phyloP scores from a whole-genome alignment of 2,329 filamentous ascomycete genomes.

The Trichoderma koningiopsis region DNA sequence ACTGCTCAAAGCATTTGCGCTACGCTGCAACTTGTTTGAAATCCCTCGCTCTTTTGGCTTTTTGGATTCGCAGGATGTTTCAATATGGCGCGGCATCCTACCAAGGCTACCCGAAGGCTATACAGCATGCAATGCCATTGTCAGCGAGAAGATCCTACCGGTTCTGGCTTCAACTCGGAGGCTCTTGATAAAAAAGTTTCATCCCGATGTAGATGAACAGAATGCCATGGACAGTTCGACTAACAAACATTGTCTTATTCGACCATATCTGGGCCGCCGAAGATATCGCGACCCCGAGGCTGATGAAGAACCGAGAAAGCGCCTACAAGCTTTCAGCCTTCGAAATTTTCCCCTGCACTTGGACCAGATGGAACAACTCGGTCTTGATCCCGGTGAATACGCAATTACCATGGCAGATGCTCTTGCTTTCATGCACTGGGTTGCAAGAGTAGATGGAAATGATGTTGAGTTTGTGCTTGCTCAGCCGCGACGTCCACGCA shows the following conservation, averaged over 20 bases:
- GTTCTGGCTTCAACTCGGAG: constrained; percentile 26
- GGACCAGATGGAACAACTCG: constrained; percentile 52
- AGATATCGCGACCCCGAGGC: constrained; percentile 11
- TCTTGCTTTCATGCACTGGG: constrained; percentile 55
- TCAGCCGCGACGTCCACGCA: constrained; percentile 21
- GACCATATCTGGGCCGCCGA: constrained; percentile 50
- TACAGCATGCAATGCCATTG: constrained; percentile 33
- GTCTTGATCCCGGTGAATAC: constrained; percentile 40
- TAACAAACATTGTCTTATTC: constrained; percentile 52
- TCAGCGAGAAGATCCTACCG: constrained; percentile 37
- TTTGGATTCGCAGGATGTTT: neutral
- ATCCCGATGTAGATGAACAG: constrained; percentile 4
- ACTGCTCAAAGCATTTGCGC: neutral
- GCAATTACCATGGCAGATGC: constrained; percentile 51
- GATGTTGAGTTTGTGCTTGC: constrained; percentile 60
- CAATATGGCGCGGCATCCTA: constrained; percentile 29
- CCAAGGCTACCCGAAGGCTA: constrained; percentile 29
- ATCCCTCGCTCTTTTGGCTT: constrained; percentile 3
- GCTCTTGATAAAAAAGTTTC: constrained; percentile 30
- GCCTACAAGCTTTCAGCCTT: constrained; percentile 41
- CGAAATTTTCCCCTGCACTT: constrained; percentile 53
- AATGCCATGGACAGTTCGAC: constrained; percentile 30
- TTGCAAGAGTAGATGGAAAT: constrained; percentile 49
- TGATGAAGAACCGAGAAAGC: neutral
- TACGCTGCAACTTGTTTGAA: neutral